A percentile compares a stretch with the other conserved stretches of the same genome.
Conservation (phyloP, 495 filamentous ascomycete species). For the Daldinia grandis region DNA sequence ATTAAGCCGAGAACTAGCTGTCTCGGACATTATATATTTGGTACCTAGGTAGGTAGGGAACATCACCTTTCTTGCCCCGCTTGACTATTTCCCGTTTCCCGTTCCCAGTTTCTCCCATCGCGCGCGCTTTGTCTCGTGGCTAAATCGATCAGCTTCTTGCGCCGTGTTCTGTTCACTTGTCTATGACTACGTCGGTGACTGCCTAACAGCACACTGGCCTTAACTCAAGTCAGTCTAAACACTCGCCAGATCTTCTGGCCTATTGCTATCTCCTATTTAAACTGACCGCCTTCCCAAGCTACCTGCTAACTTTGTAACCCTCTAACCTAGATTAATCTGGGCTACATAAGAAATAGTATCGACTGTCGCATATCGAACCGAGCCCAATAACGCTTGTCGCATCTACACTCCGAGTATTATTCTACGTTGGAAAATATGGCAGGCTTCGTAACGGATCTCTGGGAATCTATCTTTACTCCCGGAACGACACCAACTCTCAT, state of each 20-base stretch:
- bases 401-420: constrained; percentile 26
- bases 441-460: constrained; percentile 81
- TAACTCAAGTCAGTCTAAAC: constrained; percentile 17
- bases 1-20: background rate
- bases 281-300: constrained; percentile 1
- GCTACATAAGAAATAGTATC: background rate
- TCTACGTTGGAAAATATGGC: constrained; percentile 65
- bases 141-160: constrained; percentile 31
- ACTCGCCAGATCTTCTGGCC: background rate
- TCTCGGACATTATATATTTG: constrained; percentile 1
- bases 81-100: constrained; percentile 17
- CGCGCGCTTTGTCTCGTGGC: constrained; percentile 37
- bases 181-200: constrained; percentile 21
- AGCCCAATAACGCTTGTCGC: constrained; percentile 25
- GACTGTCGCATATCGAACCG: constrained; percentile 35
- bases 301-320: constrained; percentile 7
- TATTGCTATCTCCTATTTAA: background rate
- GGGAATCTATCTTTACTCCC: constrained; percentile 90
- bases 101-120: constrained; percentile 22
- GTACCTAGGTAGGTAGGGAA: background rate
- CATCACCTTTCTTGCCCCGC: constrained; percentile 27
- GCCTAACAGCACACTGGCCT: constrained; percentile 36
- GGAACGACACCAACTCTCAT: constrained; percentile 88
- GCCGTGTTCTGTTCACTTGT: constrained; percentile 6
- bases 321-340: constrained; percentile 15